phyloP scores from a whole-genome alignment of 768 basidiomycete genomes.

The Amanita fuliginea region DNA sequence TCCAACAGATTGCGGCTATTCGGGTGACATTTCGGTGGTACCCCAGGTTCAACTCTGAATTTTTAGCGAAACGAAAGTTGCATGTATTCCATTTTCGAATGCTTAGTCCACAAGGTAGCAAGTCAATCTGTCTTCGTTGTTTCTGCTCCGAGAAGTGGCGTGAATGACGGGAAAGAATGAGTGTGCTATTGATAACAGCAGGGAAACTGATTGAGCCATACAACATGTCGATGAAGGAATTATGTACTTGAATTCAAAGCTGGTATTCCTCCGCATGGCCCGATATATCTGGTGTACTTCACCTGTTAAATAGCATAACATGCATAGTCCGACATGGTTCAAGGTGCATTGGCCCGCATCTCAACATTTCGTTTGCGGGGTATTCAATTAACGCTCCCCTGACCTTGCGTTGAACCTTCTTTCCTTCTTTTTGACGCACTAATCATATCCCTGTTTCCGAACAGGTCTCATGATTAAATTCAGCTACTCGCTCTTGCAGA shows the following conservation, averaged over 20 bases:
- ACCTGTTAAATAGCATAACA: too few species aligned
- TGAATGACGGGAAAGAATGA: conserved; percentile 23
- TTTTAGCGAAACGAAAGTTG: too few species aligned
- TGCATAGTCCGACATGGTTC: neutral
- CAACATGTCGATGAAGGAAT: neutral
- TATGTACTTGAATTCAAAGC: neutral
- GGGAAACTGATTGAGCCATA: neutral
- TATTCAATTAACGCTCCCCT: conserved; percentile 4
- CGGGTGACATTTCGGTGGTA: conserved; percentile 61
- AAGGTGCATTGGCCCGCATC: neutral
- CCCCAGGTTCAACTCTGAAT: conserved; percentile 29
- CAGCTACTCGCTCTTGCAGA: neutral
- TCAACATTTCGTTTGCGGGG: neutral
- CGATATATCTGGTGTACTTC: neutral
- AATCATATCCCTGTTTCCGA: conserved; percentile 61
- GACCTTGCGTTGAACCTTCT: conserved; percentile 20
- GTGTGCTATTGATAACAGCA: neutral
- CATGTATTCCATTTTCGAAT: neutral
- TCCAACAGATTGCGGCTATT: conserved; percentile 57
- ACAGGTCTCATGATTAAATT: neutral
- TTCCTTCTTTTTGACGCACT: conserved; percentile 61
- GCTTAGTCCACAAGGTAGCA: too few species aligned
- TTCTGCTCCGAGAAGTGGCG: conserved; percentile 30
- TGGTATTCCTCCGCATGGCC: neutral
- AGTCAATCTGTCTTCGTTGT: neutral